Conservation (phyloP, 202 grass and related monocot species). For the Alloteropsis angusta region DNA sequence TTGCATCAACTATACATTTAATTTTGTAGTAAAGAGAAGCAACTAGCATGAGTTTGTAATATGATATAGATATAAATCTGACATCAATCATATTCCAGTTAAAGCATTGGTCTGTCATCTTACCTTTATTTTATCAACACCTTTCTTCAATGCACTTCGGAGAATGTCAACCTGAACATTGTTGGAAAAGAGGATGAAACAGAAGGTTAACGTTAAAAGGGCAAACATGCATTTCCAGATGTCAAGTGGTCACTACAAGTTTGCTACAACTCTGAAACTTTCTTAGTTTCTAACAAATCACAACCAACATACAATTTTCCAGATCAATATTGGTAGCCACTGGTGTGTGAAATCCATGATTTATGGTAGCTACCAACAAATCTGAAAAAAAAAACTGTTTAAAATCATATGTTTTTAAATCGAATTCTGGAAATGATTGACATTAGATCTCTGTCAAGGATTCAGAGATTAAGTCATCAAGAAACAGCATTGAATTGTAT, state of each 20-base stretch:
- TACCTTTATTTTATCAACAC: constrained; percentile 68
- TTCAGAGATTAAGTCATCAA: background rate
- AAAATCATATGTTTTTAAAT: background rate
- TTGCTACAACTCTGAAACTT: background rate
- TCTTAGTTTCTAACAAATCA: background rate
- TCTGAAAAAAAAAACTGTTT: background rate
- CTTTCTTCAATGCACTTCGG: constrained; percentile 38
- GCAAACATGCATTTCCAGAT: background rate
- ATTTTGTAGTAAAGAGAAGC: background rate
- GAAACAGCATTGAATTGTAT: background rate
- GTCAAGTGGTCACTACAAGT: background rate
- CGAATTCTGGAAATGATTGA: background rate
- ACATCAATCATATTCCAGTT: background rate
- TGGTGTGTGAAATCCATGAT: background rate
- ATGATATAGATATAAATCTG: background rate
- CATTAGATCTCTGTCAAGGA: background rate
- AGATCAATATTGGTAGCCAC: background rate
- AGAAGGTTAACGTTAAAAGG: background rate
- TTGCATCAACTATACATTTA: background rate
- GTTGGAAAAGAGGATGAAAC: constrained; percentile 13
- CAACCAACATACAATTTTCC: background rate
- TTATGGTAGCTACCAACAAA: background rate
- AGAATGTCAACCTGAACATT: constrained; percentile 47
- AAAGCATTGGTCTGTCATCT: constrained; percentile 19
- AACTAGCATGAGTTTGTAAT: background rate